Evolutionary conservation across 495 filamentous ascomycete species (phyloP), one percentile per base, ranked within the genome.

Genomic region (Penicillium cataractarum): DNA sequence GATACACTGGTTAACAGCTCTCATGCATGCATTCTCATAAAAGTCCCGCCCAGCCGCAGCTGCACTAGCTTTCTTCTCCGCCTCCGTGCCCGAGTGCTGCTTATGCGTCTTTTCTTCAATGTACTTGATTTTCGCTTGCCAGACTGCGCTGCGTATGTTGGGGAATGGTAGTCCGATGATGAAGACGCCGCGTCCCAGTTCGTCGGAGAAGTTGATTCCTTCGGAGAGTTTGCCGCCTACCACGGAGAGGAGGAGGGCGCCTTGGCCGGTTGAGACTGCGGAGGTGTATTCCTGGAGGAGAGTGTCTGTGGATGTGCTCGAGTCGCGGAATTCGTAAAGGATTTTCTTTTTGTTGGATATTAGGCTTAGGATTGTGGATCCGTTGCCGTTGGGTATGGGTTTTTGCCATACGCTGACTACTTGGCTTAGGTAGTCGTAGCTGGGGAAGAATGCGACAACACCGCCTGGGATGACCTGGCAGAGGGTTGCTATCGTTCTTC

Each of bases 141-240:
- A 98, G 65, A 97, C 90, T 13, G 92, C 88, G 10, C 89, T 92
- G 69, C 90, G 85, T 57, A 91, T 89, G 67, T 99, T 99, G 5
- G 95, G 94, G 71, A 95, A 99, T 2, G 95, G 95, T 0, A 98
- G 80, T 3, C 95, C 95, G 46, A 98, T 85, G 49, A 98, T 89
- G 7, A 97, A 72, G 39, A 99, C 92, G 50, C 90, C 93, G 40
- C 95, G 87, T 4, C 95, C 95, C 12, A 99, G 86, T 15, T 83
- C 82, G 72, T 99, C 95, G 15, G 92, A 93, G 81, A 99, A 99
- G 75, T 99, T 99, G 79, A 99, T 98, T 58, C 95, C 95, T 76
- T 99, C 95, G 56, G 90, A 94, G 76, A 99, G 85, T 64, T 93
- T 95, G 32, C 95, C 95, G 40, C 95, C 94, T 4, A 99, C 88